phyloP scores from a whole-genome alignment of 2,329 filamentous ascomycete species.

The Aspergillus texensis region DNA sequence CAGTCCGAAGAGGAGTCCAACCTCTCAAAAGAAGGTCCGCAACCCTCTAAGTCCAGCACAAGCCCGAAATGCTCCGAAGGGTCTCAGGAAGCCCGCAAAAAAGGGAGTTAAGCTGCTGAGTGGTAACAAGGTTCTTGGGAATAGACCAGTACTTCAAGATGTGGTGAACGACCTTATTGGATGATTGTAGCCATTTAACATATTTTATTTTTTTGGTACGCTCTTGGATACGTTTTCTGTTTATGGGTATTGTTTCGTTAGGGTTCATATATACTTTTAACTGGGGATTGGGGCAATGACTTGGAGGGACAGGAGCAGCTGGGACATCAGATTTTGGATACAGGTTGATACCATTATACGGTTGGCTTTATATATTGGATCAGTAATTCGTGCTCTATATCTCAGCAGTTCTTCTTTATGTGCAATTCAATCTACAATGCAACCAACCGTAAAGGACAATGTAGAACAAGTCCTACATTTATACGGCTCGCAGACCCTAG shows the following conservation, averaged over 20 bases:
- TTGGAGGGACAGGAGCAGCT: neutral
- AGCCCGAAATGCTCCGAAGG: constrained; percentile 30
- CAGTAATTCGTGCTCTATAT: neutral
- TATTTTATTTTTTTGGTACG: neutral
- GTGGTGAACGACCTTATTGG: constrained; percentile 69
- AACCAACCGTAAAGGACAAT: neutral
- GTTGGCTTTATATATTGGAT: neutral
- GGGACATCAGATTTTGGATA: neutral
- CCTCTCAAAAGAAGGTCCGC: constrained; percentile 25
- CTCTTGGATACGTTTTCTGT: neutral
- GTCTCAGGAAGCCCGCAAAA: constrained; percentile 58
- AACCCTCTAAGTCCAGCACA: constrained; percentile 37
- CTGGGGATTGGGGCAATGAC: no score
- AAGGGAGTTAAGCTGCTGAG: constrained; percentile 59
- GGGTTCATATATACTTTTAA: neutral
- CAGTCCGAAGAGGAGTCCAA: constrained; percentile 38
- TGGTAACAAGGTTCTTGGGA: constrained; percentile 61
- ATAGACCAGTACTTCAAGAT: constrained; percentile 71
- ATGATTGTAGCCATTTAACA: constrained; percentile 17
- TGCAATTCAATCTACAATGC: no score
- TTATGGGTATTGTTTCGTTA: neutral
- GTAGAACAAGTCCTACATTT: neutral
- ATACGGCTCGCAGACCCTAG: neutral
- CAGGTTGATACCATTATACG: neutral
- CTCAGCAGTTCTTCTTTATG: neutral